Evolutionary conservation across 257 asterid genomes (phyloP), one percentile per base, ranked within the genome.

Genomic region (Salvia hispanica): DNA sequence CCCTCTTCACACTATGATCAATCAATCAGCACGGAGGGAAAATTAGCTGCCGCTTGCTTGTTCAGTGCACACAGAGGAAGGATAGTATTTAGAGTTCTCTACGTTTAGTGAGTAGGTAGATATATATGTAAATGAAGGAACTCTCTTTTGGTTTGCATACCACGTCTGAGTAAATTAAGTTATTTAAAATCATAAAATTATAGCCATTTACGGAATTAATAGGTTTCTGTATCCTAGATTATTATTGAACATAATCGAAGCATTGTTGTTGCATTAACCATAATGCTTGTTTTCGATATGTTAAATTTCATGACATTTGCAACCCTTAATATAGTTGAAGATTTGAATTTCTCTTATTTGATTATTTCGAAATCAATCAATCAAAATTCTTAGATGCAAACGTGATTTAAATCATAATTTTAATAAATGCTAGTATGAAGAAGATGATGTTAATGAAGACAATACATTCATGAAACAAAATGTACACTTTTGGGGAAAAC

Each of bases 101-200:
- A 7, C 36, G 62, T 58, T 58, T 9, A 79, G 86, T 86, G 75
- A 73, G 78, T 84, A 81, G 56, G 65, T 78, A 58, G 48, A 71
- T 53, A 63, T 68, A 25, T 25, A 25, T 25, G 72, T 78, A 81
- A 62, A 83, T 77, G 77, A 64, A 68, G 53, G 70, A 72, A 54
- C 45, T 25, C 57, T 63, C 45, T 21, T 51, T 71, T 28, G 56
- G 57, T 58, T 51, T 57, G 66, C 61, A 15, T 74, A 34, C 31
- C 40, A 6, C n/a, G 15, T 40, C 45, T 43, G 10, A 25, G 55
- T 15, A 16, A 51, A 51, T 44, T 42, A 14, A 31, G 21, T 21
- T 48, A 3, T 46, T 55, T 12, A 8, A 46, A 36, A 59, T 42
- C 53, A 44, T 25, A 18, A 9, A 39, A 33, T 28, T 4, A 10